Evolutionary conservation across 768 basidiomycete genomes (phyloP).

Genomic region (Leccinum uliginosum): DNA sequence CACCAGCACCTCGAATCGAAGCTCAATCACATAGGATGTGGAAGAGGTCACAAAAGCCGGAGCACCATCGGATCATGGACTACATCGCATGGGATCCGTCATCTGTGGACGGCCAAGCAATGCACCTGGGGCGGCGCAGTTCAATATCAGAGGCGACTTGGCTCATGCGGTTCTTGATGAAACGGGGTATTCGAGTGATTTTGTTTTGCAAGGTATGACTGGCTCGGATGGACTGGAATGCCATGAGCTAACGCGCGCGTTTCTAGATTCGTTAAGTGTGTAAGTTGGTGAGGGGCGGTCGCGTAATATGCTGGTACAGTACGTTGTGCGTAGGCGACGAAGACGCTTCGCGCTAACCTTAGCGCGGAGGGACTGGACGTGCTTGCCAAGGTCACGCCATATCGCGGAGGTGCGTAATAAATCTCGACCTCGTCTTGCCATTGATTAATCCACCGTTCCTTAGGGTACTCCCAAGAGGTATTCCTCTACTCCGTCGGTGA

Average conservation of each 20-base stretch:
- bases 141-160: conserved; percentile 64
- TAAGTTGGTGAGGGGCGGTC: conserved; percentile 56
- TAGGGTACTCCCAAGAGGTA: conserved; percentile 74
- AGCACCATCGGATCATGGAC: conserved; percentile 76
- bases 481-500: not conserved
- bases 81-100: conserved; percentile 77
- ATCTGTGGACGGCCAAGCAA: conserved; percentile 49
- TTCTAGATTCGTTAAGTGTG: conserved; percentile 72
- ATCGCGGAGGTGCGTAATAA: conserved; percentile 66
- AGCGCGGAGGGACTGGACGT: conserved; percentile 77
- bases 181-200: conserved; percentile 73
- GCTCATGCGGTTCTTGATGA: conserved; percentile 80
- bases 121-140: conserved; percentile 49
- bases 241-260: not conserved
- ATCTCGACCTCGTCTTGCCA: not conserved
- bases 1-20: not conserved
- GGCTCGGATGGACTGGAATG: not conserved
- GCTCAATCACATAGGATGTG: conserved; percentile 38
- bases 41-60: conserved; percentile 75
- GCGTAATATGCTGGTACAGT: not conserved
- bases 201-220: conserved; percentile 76
- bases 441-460: not conserved
- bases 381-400: conserved; percentile 70
- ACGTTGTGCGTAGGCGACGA: conserved; percentile 61
- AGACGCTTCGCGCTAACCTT: conserved; percentile 64